Evolutionary conservation across 2,329 filamentous ascomycete species (phyloP), one percentile per base, ranked within the genome.

Genomic region (Zymoseptoria passerinii): DNA sequence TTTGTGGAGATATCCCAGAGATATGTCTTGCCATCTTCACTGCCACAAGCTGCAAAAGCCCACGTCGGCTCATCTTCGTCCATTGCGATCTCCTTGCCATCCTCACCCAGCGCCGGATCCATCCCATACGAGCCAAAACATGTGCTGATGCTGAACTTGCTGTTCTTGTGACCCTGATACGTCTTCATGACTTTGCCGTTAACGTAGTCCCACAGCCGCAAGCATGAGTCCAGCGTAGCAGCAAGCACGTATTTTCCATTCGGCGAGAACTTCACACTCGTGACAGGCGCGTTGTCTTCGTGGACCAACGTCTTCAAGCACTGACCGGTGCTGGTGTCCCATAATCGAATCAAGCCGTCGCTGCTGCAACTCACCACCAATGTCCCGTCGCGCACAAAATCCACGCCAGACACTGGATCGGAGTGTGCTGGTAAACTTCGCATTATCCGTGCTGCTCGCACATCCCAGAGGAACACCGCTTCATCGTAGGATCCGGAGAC

Each of bases 401-500:
- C 92, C 8, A 99, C 92, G 0, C 92, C 91, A 57, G 88, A 86
- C 1, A 99, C 92, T 0, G 94, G 94, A 72, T 99, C 94, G 28
- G 90, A 95, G 69, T 99, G 94, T 2, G 94, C 94, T 1, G 94
- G 94, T 44, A 99, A 76, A 62, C 88, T 92, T 56, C 91, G 83
- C 91, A 99, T 96, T 35, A 94, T 79, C 20, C 87, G 81, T 0
- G 90, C 92, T 0, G 90, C 90, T 13, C 94, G 83, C 13, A 97
- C 89, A 73, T 99, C 94, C 94, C 94, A 99, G 4, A 99, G 76
- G 64, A 96, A 96, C 0, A 99, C 90, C 4, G 94, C 94, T 77
- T 99, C 94, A 66, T 99, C 94, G 74, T 96, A 97, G 63, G 89
- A 95, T 10, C 94, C 94, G 65, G 89, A 95, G 16, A 92, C 94